Evolutionary conservation across 441 rosid species (phyloP).

Genomic region (Croton setiger): DNA sequence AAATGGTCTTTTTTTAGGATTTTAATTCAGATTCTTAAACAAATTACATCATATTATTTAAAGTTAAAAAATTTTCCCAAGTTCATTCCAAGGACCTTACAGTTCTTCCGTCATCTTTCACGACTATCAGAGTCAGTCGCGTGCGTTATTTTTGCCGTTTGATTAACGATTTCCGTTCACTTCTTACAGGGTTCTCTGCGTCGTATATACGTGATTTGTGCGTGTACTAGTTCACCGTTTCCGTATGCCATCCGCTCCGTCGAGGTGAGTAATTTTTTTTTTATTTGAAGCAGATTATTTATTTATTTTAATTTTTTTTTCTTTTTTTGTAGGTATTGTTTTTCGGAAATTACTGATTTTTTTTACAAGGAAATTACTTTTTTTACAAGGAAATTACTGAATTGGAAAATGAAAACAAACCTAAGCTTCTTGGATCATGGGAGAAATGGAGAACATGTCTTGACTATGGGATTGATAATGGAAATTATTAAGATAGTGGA

Average conservation of each 20-base stretch:
- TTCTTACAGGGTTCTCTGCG: background rate
- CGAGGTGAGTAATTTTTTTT: background rate
- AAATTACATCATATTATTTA: background rate
- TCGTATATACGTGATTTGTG: background rate
- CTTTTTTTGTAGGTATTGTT: too few relatives aligned
- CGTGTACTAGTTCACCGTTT: background rate
- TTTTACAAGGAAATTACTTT: background rate
- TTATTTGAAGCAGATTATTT: background rate
- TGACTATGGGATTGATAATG: background rate
- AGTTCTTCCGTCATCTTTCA: background rate
- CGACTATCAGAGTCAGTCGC: background rate
- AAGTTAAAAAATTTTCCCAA: too few relatives aligned
- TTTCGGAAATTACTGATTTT: background rate
- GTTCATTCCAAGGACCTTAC: background rate
- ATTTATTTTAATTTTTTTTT: background rate
- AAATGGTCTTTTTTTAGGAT: constrained; percentile 23
- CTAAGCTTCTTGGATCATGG: background rate
- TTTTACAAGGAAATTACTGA: background rate
- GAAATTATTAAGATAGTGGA: too few relatives aligned
- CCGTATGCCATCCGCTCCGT: background rate
- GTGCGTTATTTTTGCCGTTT: background rate
- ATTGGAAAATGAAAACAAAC: background rate
- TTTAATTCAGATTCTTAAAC: background rate
- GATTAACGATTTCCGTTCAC: constrained; percentile 17
- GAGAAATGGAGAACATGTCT: background rate